Conservation (phyloP, 2,329 filamentous ascomycete genomes). For the Xylaria sp. region DNA sequence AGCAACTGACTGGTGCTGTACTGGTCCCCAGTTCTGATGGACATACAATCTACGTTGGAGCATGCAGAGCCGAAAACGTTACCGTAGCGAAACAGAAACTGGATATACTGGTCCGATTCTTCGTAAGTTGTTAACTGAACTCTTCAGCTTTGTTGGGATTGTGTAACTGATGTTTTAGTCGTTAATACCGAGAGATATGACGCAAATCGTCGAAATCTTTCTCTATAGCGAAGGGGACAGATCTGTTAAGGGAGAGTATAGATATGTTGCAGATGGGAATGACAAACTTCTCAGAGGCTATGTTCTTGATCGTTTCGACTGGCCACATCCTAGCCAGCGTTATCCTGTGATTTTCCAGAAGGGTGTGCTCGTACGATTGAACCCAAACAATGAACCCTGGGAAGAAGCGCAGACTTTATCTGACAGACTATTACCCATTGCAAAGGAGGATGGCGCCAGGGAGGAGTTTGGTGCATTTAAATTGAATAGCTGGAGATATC, state of each 20-base stretch:
- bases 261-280: slow-evolving; percentile 34
- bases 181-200: slow-evolving; percentile 1
- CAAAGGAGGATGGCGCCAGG: neutral
- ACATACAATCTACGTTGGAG: slow-evolving; percentile 39
- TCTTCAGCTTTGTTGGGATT: neutral
- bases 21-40: slow-evolving; percentile 32
- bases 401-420: slow-evolving; percentile 11
- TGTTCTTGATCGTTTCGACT: slow-evolving; percentile 39
- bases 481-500: slow-evolving; percentile 24
- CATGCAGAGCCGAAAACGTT: slow-evolving; percentile 22
- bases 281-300: slow-evolving; percentile 32
- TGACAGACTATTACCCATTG: slow-evolving; percentile 7
- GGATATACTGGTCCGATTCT: slow-evolving; percentile 35
- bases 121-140: slow-evolving; percentile 37
- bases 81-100: slow-evolving; percentile 39
- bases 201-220: slow-evolving; percentile 31
- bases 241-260: slow-evolving; percentile 32
- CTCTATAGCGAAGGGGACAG: slow-evolving; percentile 40
- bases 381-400: slow-evolving; percentile 27
- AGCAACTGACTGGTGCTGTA: slow-evolving; percentile 33
- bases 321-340: slow-evolving; percentile 1
- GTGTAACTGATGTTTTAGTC: slow-evolving; percentile 9
- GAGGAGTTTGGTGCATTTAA: slow-evolving; percentile 30
- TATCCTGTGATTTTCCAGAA: slow-evolving; percentile 38
- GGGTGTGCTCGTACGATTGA: slow-evolving; percentile 29